phyloP scores from a whole-genome alignment of 345 rosid genomes.

The Acer campestre region DNA sequence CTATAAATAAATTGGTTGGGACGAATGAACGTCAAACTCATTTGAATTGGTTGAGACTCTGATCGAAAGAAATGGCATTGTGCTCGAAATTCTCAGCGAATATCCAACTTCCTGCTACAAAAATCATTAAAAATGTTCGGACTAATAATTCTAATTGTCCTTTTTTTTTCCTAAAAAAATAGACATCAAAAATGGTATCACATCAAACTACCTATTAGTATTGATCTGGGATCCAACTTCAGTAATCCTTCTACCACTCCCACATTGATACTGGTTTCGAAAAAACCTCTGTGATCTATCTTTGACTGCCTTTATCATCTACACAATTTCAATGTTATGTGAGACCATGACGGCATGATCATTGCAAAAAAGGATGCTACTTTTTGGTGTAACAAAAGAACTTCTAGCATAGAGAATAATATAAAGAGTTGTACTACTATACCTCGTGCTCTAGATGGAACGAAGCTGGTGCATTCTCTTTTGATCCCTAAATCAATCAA shows the following conservation, averaged over 20 bases:
- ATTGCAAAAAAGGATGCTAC: neutral
- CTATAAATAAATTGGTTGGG: neutral
- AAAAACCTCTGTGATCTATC: constrained; percentile 20
- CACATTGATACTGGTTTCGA: constrained; percentile 30
- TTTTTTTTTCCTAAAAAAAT: neutral
- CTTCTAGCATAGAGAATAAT: neutral
- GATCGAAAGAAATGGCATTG: neutral
- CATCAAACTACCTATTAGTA: constrained; percentile 31
- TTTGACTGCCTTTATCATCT: constrained; percentile 25
- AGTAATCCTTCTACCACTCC: constrained; percentile 21
- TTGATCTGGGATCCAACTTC: constrained; percentile 16
- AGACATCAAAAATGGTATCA: neutral
- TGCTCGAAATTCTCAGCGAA: constrained; percentile 13
- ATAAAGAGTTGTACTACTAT: neutral
- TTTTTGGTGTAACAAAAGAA: neutral
- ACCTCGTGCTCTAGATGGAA: constrained; percentile 36
- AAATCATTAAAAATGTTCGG: neutral
- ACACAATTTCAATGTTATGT: constrained; percentile 5
- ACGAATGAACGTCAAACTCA: neutral
- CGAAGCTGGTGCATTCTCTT: constrained; percentile 41
- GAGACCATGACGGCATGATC: neutral
- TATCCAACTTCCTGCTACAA: constrained; percentile 31
- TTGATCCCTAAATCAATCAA: constrained; percentile 30
- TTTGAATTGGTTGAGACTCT: neutral
- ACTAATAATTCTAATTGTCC: no score